phyloP scores from a whole-genome alignment of 768 basidiomycete species.

The Lactifluus volemus region DNA sequence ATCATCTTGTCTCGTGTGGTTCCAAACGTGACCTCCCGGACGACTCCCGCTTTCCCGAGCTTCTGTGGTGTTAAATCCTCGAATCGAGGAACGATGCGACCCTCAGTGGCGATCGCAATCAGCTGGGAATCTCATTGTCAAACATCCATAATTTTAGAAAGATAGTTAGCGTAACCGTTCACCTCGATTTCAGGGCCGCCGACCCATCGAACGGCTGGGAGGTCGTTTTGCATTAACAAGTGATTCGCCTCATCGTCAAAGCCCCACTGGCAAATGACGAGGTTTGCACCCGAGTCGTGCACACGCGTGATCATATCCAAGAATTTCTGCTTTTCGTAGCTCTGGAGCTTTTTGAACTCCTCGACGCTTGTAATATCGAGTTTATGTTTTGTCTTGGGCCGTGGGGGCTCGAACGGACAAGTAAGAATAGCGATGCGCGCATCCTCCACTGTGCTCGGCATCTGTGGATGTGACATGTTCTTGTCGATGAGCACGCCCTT shows the following conservation, averaged over 20 bases:
- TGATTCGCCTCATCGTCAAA: slow-evolving; percentile 99
- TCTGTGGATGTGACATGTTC: slow-evolving; percentile 99
- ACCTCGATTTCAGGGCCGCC: slow-evolving; percentile 99
- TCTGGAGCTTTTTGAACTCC: slow-evolving; percentile 90
- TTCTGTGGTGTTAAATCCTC: slow-evolving; percentile 91
- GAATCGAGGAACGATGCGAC: slow-evolving; percentile 95
- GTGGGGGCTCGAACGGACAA: slow-evolving; percentile 97
- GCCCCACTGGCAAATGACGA: slow-evolving; percentile 99
- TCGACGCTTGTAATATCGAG: slow-evolving; percentile 94
- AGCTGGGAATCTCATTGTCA: slow-evolving; percentile 41
- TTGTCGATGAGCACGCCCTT: slow-evolving; percentile 98
- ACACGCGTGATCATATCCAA: slow-evolving; percentile 94
- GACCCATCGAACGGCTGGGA: slow-evolving; percentile 98
- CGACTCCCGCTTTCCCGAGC: slow-evolving; percentile 87
- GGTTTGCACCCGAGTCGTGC: slow-evolving; percentile 93
- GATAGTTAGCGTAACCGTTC: slow-evolving; percentile 1
- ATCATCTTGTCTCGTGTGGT: slow-evolving; percentile 99
- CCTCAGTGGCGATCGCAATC: slow-evolving; percentile 97
- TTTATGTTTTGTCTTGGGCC: slow-evolving; percentile 99
- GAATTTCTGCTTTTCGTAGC: slow-evolving; percentile 96
- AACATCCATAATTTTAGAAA: background rate
- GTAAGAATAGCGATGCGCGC: slow-evolving; percentile 95
- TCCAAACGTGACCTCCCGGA: slow-evolving; percentile 91
- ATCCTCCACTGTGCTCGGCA: slow-evolving; percentile 83
- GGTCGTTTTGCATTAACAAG: slow-evolving; percentile 92